Conservation (phyloP, 2,329 filamentous ascomycete species). For the Botrytis fabae region DNA sequence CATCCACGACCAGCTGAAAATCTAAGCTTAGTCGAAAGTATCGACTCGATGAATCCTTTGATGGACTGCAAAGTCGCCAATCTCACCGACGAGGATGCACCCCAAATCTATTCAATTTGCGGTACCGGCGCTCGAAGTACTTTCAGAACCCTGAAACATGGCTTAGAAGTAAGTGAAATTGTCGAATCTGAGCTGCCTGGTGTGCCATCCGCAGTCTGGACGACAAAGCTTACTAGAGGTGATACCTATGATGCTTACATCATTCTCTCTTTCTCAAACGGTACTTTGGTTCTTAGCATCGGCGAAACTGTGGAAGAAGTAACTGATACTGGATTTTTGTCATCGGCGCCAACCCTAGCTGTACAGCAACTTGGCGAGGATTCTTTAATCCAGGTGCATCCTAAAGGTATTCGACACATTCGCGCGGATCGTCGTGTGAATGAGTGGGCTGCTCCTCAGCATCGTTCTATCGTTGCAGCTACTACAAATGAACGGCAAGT, state of each 20-base stretch:
- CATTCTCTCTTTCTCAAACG: slow-evolving; percentile 87
- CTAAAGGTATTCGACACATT: slow-evolving; percentile 93
- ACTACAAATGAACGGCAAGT: slow-evolving; percentile 93
- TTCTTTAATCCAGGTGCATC: slow-evolving; percentile 89
- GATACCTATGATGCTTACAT: slow-evolving; percentile 95
- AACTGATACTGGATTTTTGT: slow-evolving; percentile 87
- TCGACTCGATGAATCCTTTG: slow-evolving; percentile 86
- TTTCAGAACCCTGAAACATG: slow-evolving; percentile 90
- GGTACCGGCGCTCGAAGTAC: slow-evolving; percentile 86
- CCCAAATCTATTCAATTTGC: slow-evolving; percentile 92
- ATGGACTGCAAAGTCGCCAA: slow-evolving; percentile 92
- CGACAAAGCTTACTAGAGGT: slow-evolving; percentile 77
- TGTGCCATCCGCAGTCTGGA: slow-evolving; percentile 92
- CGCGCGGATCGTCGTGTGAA: slow-evolving; percentile 74
- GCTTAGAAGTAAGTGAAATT: slow-evolving; percentile 88
- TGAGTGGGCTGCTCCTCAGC: slow-evolving; percentile 90
- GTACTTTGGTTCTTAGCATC: slow-evolving; percentile 88
- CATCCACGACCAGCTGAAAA: slow-evolving; percentile 78
- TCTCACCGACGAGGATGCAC: slow-evolving; percentile 85
- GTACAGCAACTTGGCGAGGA: slow-evolving; percentile 94
- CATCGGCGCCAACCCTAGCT: slow-evolving; percentile 83
- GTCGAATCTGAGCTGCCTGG: slow-evolving; percentile 91
- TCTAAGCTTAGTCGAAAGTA: slow-evolving; percentile 77
- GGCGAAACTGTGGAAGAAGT: slow-evolving; percentile 97
- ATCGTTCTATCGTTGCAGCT: slow-evolving; percentile 92